Evolutionary conservation across 2,329 filamentous ascomycete genomes (phyloP), one percentile per base, ranked within the genome.

Genomic region (Aotearoamyces nothofagi): DNA sequence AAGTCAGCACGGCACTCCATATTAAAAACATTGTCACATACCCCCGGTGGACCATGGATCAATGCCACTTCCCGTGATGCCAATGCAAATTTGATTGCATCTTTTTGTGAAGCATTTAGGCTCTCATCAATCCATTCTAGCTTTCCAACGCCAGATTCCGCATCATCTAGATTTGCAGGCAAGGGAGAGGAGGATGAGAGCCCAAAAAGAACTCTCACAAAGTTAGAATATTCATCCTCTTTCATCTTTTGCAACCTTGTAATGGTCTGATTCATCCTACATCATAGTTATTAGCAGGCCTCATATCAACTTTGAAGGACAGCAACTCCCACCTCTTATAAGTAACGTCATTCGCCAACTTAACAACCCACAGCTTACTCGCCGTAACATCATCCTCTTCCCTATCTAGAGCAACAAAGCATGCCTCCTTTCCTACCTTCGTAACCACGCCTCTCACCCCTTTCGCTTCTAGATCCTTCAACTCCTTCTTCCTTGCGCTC

Each of bases 11-110:
- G n/a, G n/a, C n/a, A n/a, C n/a, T n/a, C n/a, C n/a, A n/a, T n/a
- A n/a, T n/a, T n/a, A n/a, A n/a, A n/a, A n/a, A n/a, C n/a, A n/a
- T n/a, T n/a, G n/a, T n/a, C 15, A 53, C 62, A 47, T 52, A 70
- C 69, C 1, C 90, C 90, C 1, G 90, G 90, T 1, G 90, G 90
- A 0, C 90, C 90, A 49, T 98, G 90, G 30, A 98, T 93, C 34
- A 94, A 61, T 3, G 83, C 81, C 15, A 96, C 67, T 44, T 94
- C 84, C 30, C 64, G 65, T 2, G 80, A 78, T 5, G 76, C 78
- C 30, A 98, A 57, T 0, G 87, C 84, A 47, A 96, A 98, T n/a
- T 70, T 55, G 33, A 79, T 71, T 10, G 73, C 73, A 32, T 75
- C 68, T 40, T 73, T 76, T 45, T 79, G 74, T 9, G 67, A 72